Evolutionary conservation across 208 protist species (phyloP).

Genomic region (Acanthamoeba lenticulata): DNA sequence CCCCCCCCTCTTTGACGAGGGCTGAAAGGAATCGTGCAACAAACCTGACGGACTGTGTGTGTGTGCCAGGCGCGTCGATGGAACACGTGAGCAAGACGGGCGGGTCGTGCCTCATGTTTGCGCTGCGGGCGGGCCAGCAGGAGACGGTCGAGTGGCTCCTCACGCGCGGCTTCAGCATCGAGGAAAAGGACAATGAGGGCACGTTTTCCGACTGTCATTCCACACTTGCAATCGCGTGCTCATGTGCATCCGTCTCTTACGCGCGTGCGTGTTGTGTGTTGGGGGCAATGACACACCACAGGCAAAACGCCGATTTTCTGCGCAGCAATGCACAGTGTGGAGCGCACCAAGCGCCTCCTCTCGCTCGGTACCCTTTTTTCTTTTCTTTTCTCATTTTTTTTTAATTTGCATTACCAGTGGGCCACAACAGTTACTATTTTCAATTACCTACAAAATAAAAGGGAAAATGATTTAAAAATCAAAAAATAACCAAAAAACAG

Average conservation of each 20-base stretch:
- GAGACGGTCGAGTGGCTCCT: neutral
- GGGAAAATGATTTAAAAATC: too few relatives aligned
- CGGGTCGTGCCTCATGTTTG: neutral
- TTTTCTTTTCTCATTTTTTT: neutral
- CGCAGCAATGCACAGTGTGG: neutral
- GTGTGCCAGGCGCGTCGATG: neutral
- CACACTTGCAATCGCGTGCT: neutral
- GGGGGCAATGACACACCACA: too few relatives aligned
- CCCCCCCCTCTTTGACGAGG: too few relatives aligned
- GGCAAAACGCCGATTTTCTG: neutral
- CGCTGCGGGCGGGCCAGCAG: neutral
- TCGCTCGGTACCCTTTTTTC: neutral
- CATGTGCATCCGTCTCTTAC: too few relatives aligned
- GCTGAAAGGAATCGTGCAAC: too few relatives aligned
- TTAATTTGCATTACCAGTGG: too few relatives aligned
- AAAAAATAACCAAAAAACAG: too few relatives aligned
- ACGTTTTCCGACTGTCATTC: neutral
- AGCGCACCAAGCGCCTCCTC: neutral
- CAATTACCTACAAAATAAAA: too few relatives aligned
- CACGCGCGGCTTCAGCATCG: neutral
- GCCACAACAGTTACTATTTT: too few relatives aligned
- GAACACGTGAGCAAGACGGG: neutral
- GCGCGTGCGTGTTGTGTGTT: too few relatives aligned
- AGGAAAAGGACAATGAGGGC: neutral
- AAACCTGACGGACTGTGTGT: neutral